Evolutionary conservation across 768 basidiomycete species (phyloP).

Genomic region (Hemileccinum rubropunctum): DNA sequence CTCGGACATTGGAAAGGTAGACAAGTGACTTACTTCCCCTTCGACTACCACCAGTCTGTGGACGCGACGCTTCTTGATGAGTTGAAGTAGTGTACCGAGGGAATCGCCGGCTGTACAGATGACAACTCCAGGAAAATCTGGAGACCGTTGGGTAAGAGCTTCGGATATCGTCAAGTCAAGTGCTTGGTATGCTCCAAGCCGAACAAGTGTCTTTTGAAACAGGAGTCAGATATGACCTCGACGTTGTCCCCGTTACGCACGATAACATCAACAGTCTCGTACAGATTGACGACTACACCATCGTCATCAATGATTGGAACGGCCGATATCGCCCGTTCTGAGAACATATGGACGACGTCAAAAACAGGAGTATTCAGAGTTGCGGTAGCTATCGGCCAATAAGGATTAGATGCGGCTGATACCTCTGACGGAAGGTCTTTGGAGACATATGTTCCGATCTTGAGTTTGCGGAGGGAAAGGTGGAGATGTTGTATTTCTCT

Average conservation of each 20-base stretch:
- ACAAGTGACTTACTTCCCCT: slow-evolving; percentile 59
- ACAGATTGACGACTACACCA: slow-evolving; percentile 92
- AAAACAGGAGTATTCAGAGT: slow-evolving; percentile 90
- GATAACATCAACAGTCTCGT: slow-evolving; percentile 99
- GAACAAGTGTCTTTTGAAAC: slow-evolving; percentile 76
- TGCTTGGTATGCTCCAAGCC: slow-evolving; percentile 92
- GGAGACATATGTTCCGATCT: slow-evolving; percentile 90
- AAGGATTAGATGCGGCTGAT: slow-evolving; percentile 63
- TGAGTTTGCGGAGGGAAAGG: slow-evolving; percentile 76
- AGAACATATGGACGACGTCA: slow-evolving; percentile 99
- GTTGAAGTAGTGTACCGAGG: slow-evolving; percentile 81
- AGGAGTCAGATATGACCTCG: slow-evolving; percentile 3
- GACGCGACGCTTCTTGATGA: slow-evolving; percentile 90
- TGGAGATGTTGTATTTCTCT: slow-evolving; percentile 82
- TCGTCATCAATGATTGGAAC: slow-evolving; percentile 94
- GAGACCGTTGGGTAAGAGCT: slow-evolving; percentile 86
- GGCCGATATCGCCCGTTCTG: slow-evolving; percentile 90
- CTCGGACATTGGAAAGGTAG: neutral
- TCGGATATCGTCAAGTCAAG: slow-evolving; percentile 91
- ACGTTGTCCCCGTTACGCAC: slow-evolving; percentile 38
- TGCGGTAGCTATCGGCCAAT: slow-evolving; percentile 89
- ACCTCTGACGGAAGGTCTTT: slow-evolving; percentile 44
- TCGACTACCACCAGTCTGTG: slow-evolving; percentile 96
- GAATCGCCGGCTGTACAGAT: slow-evolving; percentile 93
- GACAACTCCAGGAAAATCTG: slow-evolving; percentile 96